phyloP scores from a whole-genome alignment of 257 asterid species.

The Vinca minor region DNA sequence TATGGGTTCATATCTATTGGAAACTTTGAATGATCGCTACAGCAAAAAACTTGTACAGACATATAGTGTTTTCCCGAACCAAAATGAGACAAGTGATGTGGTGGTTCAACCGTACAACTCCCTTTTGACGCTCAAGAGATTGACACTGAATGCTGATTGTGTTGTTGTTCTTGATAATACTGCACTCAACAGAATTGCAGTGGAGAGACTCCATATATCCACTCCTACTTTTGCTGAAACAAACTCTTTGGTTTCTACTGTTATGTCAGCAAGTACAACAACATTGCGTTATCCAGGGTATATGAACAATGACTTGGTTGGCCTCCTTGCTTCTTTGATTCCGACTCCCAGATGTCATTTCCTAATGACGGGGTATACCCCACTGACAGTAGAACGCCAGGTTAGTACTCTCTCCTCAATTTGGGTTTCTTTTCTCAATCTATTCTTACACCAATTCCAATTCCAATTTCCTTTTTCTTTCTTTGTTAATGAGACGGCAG shows the following conservation, averaged over 20 bases:
- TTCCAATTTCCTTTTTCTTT: not conserved
- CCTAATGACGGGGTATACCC: constrained; percentile 97
- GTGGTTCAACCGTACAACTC: constrained; percentile 99
- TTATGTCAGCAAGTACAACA: constrained; percentile 98
- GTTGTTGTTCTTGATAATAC: constrained; percentile 99
- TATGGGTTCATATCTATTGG: constrained; percentile 97
- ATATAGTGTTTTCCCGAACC: constrained; percentile 98
- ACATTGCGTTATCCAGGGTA: constrained; percentile 97
- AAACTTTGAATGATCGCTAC: constrained; percentile 90
- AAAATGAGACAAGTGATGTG: constrained; percentile 97
- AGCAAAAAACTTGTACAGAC: constrained; percentile 98
- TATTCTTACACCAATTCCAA: too few relatives aligned
- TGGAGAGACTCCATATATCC: constrained; percentile 82
- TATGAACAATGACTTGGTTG: constrained; percentile 98
- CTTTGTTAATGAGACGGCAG: not conserved
- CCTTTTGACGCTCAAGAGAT: constrained; percentile 84
- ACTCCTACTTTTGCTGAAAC: constrained; percentile 96
- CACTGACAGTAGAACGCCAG: constrained; percentile 98
- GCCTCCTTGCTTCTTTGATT: constrained; percentile 96
- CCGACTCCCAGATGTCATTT: constrained; percentile 99
- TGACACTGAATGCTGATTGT: constrained; percentile 94
- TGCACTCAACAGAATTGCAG: constrained; percentile 92
- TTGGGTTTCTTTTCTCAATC: not conserved
- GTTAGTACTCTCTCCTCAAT: constrained; percentile 34
- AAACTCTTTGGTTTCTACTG: constrained; percentile 94